These are phyloP conservation scores for Pseudoscleropodium purum DNA, from an alignment of 225 moss, liverwort and hornwort genomes.

Conservation along the genomic window DNA sequence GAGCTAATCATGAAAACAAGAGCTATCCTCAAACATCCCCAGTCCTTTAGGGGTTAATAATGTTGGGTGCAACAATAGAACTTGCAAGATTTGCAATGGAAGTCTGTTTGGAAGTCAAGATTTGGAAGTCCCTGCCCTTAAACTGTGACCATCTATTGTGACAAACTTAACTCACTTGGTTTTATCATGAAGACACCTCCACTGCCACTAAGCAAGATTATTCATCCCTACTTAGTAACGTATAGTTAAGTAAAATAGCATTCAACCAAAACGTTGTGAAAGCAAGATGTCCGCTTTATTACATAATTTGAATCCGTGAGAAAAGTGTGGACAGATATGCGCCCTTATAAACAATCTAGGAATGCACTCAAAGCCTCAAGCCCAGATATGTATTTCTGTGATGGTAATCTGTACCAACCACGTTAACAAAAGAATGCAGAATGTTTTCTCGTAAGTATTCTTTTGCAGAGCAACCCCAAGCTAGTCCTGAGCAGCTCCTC, in stretches of 20 bases:
- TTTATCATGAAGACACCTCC: not conserved
- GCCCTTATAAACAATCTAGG: constrained; percentile 32
- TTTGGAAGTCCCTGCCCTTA: not conserved
- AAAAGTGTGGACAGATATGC: constrained; percentile 14
- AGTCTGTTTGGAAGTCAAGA: not conserved
- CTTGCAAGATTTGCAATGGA: not conserved
- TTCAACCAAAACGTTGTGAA: not conserved
- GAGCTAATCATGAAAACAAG: no score
- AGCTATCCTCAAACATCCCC: no score
- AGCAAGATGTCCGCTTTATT: constrained; percentile 32
- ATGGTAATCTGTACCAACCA: constrained; percentile 19
- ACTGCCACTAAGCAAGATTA: not conserved
- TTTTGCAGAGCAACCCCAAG: constrained; percentile 16
- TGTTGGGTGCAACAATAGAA: not conserved
- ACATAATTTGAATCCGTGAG: constrained; percentile 18
- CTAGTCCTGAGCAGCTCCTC: constrained; percentile 36
- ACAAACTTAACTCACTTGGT: not conserved
- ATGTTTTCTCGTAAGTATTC: constrained; percentile 22
- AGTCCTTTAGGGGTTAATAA: not conserved
- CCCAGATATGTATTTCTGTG: constrained; percentile 22
- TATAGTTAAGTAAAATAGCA: not conserved
- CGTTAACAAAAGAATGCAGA: constrained; percentile 31
- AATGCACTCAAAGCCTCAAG: constrained; percentile 20
- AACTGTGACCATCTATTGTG: not conserved
- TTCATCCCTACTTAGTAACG: not conserved